These are phyloP conservation scores for Aphanomyces stellatus DNA, from an alignment of 352 stramenopile species.

Conservation along the genomic window DNA sequence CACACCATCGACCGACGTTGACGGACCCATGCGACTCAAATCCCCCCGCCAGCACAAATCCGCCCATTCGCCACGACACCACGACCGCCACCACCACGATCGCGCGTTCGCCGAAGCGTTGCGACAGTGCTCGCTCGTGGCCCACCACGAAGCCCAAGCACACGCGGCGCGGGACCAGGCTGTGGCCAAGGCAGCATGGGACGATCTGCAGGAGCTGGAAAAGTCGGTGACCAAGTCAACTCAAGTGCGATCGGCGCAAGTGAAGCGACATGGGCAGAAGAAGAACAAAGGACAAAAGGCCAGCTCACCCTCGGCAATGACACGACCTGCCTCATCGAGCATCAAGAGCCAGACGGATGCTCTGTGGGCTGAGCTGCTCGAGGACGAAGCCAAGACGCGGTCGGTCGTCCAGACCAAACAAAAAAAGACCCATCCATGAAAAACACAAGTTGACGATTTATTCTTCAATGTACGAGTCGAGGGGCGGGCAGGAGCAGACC, in stretches of 20 bases:
- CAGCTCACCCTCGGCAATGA: slow-evolving; percentile 8
- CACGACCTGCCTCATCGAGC: too few relatives aligned
- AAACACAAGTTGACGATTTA: slow-evolving; percentile 1
- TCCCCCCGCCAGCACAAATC: background rate
- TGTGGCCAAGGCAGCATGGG: slow-evolving; percentile 32
- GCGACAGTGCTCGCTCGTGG: background rate
- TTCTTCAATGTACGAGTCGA: slow-evolving; percentile 82
- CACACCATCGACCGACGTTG: background rate
- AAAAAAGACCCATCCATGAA: slow-evolving; percentile 16
- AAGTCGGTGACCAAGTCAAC: slow-evolving; percentile 25
- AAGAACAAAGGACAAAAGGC: too few relatives aligned
- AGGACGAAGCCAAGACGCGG: slow-evolving; percentile 25
- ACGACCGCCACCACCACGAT: background rate
- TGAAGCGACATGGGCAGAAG: slow-evolving; percentile 2
- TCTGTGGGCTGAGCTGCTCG: slow-evolving; percentile 23
- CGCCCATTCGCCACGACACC: too few relatives aligned
- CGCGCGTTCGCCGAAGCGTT: background rate
- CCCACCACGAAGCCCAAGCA: background rate
- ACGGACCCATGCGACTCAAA: background rate
- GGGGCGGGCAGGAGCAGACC: slow-evolving; percentile 96
- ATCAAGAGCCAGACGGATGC: slow-evolving; percentile 29
- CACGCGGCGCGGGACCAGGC: slow-evolving; percentile 4
- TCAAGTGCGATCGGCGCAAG: background rate
- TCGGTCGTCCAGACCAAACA: background rate
- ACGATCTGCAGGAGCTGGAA: slow-evolving; percentile 47